Evolutionary conservation across 2,329 filamentous ascomycete genomes (phyloP), one percentile per base, ranked within the genome.

Genomic region (Clarireedia homoeocarpa): DNA sequence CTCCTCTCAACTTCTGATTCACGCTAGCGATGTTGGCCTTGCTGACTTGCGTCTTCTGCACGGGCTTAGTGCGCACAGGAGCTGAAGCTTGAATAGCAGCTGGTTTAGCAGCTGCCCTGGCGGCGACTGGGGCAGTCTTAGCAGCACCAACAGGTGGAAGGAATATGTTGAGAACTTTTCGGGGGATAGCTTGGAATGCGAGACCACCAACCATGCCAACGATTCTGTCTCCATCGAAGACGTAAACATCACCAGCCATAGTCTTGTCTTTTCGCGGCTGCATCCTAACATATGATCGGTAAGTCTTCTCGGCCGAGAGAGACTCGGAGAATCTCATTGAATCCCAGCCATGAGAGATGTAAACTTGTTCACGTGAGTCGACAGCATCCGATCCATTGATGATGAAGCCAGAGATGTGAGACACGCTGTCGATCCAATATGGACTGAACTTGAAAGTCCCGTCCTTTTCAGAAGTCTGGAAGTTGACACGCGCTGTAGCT

Each of bases 321-420:
- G 72, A 74, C 62, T 78, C 75, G 2, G 73, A 71, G 58, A 80
- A 75, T 27, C 74, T 71, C 63, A 82, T 67, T 1, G 73, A 75
- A 24, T 75, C 75, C 80, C 80, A 83, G 27, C 79, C 80, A 62
- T 82, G 80, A 5, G 78, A 80, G 62, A 83, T 80, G 67, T 73
- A 83, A 51, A 82, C 77, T 56, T 78, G 72, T 50, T 78, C 74
- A n/a, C 75, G 72, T 4, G 78, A 78, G 59, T 80, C 76, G 14
- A 82, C 72, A 7, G 53, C 53, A 34, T 55, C 53, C 6, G 53
- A 55, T 10, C 75, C 79, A 61, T 84, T 84, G 68, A 82, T 74
- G 57, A 83, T 78, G 69, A 84, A 84, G 23, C 81, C 81, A 0
- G 80, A 80, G 54, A 83, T 75, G 60, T 83, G 80, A 56, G 77